phyloP scores from a whole-genome alignment of 2,329 filamentous ascomycete genomes.

The Fusarium nematophilum region DNA sequence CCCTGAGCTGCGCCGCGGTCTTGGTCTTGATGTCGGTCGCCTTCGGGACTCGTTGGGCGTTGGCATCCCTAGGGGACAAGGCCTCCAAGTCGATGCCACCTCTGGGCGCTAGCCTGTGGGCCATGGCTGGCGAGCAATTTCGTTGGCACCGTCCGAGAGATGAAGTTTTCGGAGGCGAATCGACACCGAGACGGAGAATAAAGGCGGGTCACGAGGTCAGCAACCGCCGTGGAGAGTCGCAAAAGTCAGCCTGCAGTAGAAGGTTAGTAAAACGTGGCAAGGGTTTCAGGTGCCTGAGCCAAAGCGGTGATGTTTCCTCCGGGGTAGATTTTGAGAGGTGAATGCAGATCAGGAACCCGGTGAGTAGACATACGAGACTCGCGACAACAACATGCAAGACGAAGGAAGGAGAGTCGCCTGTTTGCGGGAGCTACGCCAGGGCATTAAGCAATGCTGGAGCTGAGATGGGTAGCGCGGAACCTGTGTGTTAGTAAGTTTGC shows the following conservation, averaged over 20 bases:
- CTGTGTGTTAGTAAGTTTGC: constrained; percentile 40
- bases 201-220: constrained; percentile 27
- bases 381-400: constrained; percentile 44
- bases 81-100: constrained; percentile 69
- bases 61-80: constrained; percentile 72
- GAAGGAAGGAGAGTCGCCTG: constrained; percentile 27
- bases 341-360: constrained; percentile 15
- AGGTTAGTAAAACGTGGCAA: constrained; percentile 14
- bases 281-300: neutral
- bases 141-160: constrained; percentile 1
- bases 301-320: neutral
- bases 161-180: constrained; percentile 8
- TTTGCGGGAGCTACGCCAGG: constrained; percentile 18
- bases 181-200: constrained; percentile 3
- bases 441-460: constrained; percentile 46
- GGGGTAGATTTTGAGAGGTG: neutral
- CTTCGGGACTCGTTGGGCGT: constrained; percentile 66
- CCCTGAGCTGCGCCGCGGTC: constrained; percentile 63
- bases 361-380: constrained; percentile 41
- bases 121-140: constrained; percentile 49
- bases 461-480: constrained; percentile 19
- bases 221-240: constrained; percentile 29
- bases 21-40: constrained; percentile 63
- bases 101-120: constrained; percentile 61
- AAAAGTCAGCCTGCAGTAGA: constrained; percentile 20